Conservation (phyloP, 2,329 filamentous ascomycete genomes). For the Didymella exigua region DNA sequence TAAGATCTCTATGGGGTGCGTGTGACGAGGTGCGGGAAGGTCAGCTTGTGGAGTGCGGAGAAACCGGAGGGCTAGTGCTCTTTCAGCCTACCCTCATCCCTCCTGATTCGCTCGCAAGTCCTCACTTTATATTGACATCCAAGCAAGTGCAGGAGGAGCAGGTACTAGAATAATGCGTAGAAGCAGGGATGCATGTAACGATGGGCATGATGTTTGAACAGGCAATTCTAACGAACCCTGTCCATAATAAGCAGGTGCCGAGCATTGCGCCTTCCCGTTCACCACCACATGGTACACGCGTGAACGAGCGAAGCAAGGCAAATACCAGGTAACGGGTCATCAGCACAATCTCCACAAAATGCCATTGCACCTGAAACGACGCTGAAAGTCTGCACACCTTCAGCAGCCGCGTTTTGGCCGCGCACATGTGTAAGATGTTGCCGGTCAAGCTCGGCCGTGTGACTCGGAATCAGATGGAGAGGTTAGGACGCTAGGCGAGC, state of each 20-base stretch:
- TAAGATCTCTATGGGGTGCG: slow-evolving; percentile 10
- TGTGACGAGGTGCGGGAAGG: slow-evolving; percentile 16
- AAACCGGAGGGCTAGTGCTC: slow-evolving; percentile 14
- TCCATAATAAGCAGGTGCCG: slow-evolving; percentile 3
- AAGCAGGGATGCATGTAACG: slow-evolving; percentile 15
- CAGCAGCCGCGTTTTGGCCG: not conserved
- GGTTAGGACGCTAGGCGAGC: not conserved
- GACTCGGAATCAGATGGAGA: not conserved
- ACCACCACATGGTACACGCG: not conserved
- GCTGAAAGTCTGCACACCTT: not conserved
- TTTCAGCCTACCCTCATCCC: slow-evolving; percentile 1
- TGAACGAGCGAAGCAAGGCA: not conserved
- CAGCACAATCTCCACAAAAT: slow-evolving; percentile 1
- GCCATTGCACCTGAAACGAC: not conserved
- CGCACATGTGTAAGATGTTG: slow-evolving; percentile 1
- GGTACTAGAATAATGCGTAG: slow-evolving; percentile 18
- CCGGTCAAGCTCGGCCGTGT: slow-evolving; percentile 6
- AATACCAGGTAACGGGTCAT: not conserved
- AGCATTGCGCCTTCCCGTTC: not conserved
- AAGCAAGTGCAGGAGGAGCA: slow-evolving; percentile 13
- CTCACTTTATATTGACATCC: slow-evolving; percentile 7
- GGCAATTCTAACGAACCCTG: slow-evolving; percentile 19
- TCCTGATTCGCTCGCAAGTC: slow-evolving; percentile 6
- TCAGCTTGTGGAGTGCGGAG: slow-evolving; percentile 18
- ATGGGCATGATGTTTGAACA: slow-evolving; percentile 10